Conservation (phyloP, 192 early-diverging fungal genomes). For the Allomyces macrogynus region DNA sequence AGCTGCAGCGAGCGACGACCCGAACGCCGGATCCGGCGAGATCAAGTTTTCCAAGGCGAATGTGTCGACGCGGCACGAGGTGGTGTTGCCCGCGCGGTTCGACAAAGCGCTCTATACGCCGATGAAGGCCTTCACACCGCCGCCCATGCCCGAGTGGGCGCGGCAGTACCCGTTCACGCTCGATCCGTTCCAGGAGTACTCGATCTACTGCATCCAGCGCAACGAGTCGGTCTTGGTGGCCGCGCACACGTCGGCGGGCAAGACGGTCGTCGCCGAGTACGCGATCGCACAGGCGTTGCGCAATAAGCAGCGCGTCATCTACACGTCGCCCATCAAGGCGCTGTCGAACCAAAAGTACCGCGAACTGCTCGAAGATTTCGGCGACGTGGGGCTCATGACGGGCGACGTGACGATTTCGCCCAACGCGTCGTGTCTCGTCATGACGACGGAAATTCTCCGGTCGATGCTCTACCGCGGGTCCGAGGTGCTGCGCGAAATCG, state of each 20-base stretch:
- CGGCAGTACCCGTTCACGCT: conserved; percentile 75
- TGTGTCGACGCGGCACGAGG: not conserved
- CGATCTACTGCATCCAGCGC: conserved; percentile 73
- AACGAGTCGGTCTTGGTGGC: conserved; percentile 86
- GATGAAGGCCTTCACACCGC: not conserved
- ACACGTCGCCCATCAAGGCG: conserved; percentile 94
- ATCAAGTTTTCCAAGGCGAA: not conserved
- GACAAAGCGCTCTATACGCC: not conserved
- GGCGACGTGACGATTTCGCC: conserved; percentile 96
- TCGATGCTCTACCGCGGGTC: conserved; percentile 93
- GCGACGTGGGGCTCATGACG: conserved; percentile 96
- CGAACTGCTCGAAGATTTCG: conserved; percentile 85
- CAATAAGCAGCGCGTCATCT: conserved; percentile 85
- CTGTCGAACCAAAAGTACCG: conserved; percentile 96
- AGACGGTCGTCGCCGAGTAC: conserved; percentile 98
- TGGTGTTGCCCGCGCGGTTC: not conserved
- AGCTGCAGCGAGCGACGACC: not conserved
- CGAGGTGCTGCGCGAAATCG: conserved; percentile 87
- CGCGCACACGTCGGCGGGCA: conserved; percentile 92
- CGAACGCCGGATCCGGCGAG: not conserved
- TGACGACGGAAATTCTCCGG: conserved; percentile 97
- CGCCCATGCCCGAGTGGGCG: conserved; percentile 13
- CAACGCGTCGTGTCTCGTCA: conserved; percentile 75
- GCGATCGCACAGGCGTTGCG: conserved; percentile 77
- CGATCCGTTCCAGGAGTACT: conserved; percentile 85